Evolutionary conservation across 164 flowering plant species (phyloP), one percentile per base, ranked within the genome.

Genomic region (Magnolia kwangsiensis): DNA sequence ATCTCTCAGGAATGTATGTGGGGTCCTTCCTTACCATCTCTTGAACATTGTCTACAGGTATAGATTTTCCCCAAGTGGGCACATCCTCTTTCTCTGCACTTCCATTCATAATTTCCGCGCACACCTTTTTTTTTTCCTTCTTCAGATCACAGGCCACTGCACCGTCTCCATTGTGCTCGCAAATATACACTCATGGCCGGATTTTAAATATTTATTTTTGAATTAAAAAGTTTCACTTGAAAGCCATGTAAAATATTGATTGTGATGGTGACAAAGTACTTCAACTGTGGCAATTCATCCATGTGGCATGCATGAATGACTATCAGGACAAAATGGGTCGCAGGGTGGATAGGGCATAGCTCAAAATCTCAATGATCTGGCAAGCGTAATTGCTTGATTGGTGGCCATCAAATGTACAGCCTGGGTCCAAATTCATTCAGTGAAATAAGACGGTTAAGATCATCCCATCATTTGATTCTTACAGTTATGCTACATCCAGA

Each of bases 1-100:
- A 75, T 49, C 78, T 63, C 11, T 78, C 82, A 11, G 83, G 85
- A 74, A 80, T 74, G 49, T 7, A 55, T 2, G 64, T 66, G 10
- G 72, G 13, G 29, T 80, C 58, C 19, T 31, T 80, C 58, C 69
- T 78, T 69, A 77, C 84, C 77, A 82, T 37, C 78, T 82, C 84
- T 69, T 82, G 84, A 71, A 82, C 81, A 61, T 71, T 82, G 7
- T 61, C 72, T 4, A 80, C 80, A 2, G 76, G 75, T 23, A 74
- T 37, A 14, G 78, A 67, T 66, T 50, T 69, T 31, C 74, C 78
- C 76, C 76, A 79, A 16, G 78, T 69, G 55, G 65, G 64, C 21
- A 20, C 49, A 8, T 50, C 69, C 45, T 74, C 71, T 59, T 55
- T 69, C 23, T 70, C 77, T 20, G 37, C 74, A 51, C 31, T 51